A percentile compares a stretch with the other conserved stretches of the same genome.
Conservation (phyloP, 306 rosid species). For the Malus domestica region ASM211411v1 NC_041791.1:36936001-36936500, state of each 20-base stretch:
- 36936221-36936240: constrained; percentile 80
- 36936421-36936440: constrained; percentile 21
- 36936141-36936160: constrained; percentile 39
- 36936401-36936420: neutral
- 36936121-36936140: neutral
- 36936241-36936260: constrained; percentile 40
- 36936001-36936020: constrained; percentile 72
- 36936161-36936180: constrained; percentile 72
- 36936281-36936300: neutral
- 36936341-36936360: neutral
- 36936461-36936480: constrained; percentile 45
- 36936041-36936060: constrained; percentile 72
- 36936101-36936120: neutral
- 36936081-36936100: constrained; percentile 7
- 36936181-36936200: constrained; percentile 78
- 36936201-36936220: constrained; percentile 75
- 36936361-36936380: neutral
- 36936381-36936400: neutral
- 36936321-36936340: neutral
- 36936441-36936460: constrained; percentile 23
- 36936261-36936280: constrained; percentile 31
- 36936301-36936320: neutral
- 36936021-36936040: constrained; percentile 92
- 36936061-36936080: neutral
- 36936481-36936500: constrained; percentile 31